Percentiles rank a stretch among this genome's conserved stretches.
phyloP scores from a whole-genome alignment of 2,329 filamentous ascomycete species.

The Diaporthe amygdali region DNA sequence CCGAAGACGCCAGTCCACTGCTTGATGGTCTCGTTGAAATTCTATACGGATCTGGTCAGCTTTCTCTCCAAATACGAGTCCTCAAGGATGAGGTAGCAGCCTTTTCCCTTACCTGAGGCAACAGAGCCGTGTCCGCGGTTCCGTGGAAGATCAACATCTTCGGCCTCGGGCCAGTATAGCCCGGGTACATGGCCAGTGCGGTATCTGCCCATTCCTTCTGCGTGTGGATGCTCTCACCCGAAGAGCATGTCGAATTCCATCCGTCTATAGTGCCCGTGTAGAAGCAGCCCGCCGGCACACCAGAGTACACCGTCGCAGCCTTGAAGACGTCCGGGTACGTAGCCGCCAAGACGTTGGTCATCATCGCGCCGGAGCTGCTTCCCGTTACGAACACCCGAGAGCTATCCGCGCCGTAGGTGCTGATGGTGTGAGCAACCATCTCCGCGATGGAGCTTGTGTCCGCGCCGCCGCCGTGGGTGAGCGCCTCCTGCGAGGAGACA shows the following conservation, averaged over 20 bases:
- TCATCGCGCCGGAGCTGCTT: conserved; percentile 56
- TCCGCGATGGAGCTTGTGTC: conserved; percentile 57
- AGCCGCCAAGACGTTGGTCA: conserved; percentile 58
- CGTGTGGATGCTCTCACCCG: conserved; percentile 50
- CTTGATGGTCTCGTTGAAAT: conserved; percentile 48
- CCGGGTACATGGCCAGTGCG: conserved; percentile 53
- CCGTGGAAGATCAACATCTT: conserved; percentile 52
- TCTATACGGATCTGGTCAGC: conserved; percentile 31
- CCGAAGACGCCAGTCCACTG: conserved; percentile 54
- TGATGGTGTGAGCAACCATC: conserved; percentile 57
- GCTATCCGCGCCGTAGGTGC: conserved; percentile 52
- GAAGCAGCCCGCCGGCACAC: conserved; percentile 63
- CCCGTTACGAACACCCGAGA: conserved; percentile 55
- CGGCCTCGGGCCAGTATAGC: conserved; percentile 49
- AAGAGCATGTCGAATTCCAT: conserved; percentile 62
- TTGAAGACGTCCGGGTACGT: conserved; percentile 61
- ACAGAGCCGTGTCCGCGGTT: conserved; percentile 41
- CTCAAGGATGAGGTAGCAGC: not conserved
- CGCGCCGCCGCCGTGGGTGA: conserved; percentile 57
- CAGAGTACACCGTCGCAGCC: conserved; percentile 55
- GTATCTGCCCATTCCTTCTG: conserved; percentile 46
- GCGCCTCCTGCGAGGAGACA: conserved; percentile 55
- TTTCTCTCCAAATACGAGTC: not conserved
- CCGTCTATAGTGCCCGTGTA: conserved; percentile 41
- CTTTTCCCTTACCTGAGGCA: conserved; percentile 33